Evolutionary conservation across 2,329 filamentous ascomycete species (phyloP), one percentile per base, ranked within the genome.

Genomic region (Xylariales sp.): DNA sequence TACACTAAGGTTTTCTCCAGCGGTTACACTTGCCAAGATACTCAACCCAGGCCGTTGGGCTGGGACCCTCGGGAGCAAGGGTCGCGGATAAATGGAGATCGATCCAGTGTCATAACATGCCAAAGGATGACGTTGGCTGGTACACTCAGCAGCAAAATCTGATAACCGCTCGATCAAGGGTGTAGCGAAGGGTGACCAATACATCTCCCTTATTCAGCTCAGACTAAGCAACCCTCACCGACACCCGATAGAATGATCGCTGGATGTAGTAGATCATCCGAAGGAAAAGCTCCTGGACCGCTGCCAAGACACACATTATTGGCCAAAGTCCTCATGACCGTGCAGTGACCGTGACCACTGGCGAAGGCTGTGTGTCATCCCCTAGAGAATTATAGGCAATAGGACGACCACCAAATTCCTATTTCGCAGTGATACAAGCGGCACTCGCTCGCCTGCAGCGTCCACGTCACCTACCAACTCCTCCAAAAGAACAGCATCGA

Each of bases 21-120:
- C 62, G 53, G 67, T 66, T 71, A 65, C 63, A 65, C 57, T 63
- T 61, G 64, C 64, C 64, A 67, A 67, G 66, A 48, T 59, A 9
- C 43, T 64, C 46, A 65, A 69, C 69, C 69, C 67, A 65, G 56
- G 62, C 69, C 69, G 67, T 66, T 71, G 69, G 69, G 64, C 64
- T 69, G 69, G 67, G 69, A 64, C 57, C 39, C 16, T 64, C 62
- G 65, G 58, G 69, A 66, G 62, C 69, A 65, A 69, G 69, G 69
- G 67, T 67, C 23, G 57, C 67, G 67, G 69, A 69, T 71, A 71
- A 71, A 71, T 71, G 69, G 63, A 65, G 66, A 69, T 71, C 66
- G 60, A 67, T 66, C 66, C 52, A 65, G 53, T 66, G 45, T 56
- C 61, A 67, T 63, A 30, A 46, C 49, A 66, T 64, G 36, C 62